Conservation (phyloP, 1,284 basidiomycete species). For the Papiliotrema fonsecae region DNA sequence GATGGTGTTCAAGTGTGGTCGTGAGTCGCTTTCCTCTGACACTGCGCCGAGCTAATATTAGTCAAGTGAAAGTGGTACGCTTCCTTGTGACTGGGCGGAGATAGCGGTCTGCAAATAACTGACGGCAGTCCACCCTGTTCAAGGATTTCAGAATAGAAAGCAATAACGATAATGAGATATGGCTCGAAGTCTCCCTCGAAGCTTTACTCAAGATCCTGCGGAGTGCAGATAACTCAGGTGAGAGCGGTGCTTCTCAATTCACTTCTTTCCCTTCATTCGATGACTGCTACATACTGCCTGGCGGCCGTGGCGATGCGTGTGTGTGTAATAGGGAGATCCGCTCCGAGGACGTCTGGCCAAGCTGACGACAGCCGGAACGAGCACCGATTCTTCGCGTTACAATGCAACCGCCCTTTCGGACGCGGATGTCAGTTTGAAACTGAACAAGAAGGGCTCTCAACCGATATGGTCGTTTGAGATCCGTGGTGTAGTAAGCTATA, state of each 20-base stretch:
- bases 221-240: conserved; percentile 42
- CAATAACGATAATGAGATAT: conserved; percentile 73
- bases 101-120: no score
- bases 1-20: conserved; percentile 90
- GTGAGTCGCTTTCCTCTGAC: conserved; percentile 53
- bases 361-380: conserved; percentile 2
- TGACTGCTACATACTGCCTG: no score
- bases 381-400: not conserved
- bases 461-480: conserved; percentile 44
- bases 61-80: conserved; percentile 48
- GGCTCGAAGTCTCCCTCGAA: conserved; percentile 60
- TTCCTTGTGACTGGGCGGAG: no score
- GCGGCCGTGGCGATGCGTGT: no score
- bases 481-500: conserved; percentile 24
- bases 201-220: conserved; percentile 67
- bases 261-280: not conserved
- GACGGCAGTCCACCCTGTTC: conserved; percentile 57
- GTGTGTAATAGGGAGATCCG: no score
- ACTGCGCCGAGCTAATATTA: conserved; percentile 11
- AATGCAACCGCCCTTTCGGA: conserved; percentile 34
- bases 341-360: no score
- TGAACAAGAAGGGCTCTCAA: conserved; percentile 47
- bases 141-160: conserved; percentile 79
- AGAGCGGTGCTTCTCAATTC: conserved; percentile 5
- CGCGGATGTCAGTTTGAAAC: conserved; percentile 70